Evolutionary conservation across 257 asterid genomes (phyloP).

Genomic region (Solanum pinnatisectum): DNA sequence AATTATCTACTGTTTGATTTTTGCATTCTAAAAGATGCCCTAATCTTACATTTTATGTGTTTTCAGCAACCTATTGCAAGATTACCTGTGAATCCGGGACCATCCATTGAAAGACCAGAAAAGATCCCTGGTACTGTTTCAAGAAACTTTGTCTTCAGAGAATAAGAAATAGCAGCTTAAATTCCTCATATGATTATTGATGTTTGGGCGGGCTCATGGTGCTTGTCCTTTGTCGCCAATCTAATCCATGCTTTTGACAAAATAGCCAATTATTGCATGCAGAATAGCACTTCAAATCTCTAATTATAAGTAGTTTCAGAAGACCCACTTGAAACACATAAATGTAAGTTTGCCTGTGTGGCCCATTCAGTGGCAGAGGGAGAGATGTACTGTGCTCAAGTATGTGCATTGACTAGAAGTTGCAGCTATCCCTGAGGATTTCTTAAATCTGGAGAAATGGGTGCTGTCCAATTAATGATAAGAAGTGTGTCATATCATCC

Average conservation of each 20-base stretch:
- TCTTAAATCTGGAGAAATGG: background rate
- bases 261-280: background rate
- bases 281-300: background rate
- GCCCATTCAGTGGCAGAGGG: background rate
- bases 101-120: conserved; percentile 46
- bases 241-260: background rate
- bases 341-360: background rate
- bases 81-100: conserved; percentile 49
- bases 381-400: background rate
- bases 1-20: background rate
- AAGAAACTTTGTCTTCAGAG: background rate
- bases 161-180: background rate
- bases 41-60: background rate
- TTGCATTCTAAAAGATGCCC: background rate
- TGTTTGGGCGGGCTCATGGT: background rate
- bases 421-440: background rate
- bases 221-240: background rate
- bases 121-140: conserved; percentile 55
- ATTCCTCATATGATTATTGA: background rate
- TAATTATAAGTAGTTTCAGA: background rate
- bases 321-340: background rate
- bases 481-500: background rate
- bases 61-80: conserved; percentile 52
- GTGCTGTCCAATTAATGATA: background rate
- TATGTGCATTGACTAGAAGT: background rate